A percentile compares a stretch with the other conserved stretches of the same genome.
These are phyloP conservation scores for Solanum bulbocastanum DNA, from an alignment of 257 asterid genomes.

Conservation along the genomic window DNA sequence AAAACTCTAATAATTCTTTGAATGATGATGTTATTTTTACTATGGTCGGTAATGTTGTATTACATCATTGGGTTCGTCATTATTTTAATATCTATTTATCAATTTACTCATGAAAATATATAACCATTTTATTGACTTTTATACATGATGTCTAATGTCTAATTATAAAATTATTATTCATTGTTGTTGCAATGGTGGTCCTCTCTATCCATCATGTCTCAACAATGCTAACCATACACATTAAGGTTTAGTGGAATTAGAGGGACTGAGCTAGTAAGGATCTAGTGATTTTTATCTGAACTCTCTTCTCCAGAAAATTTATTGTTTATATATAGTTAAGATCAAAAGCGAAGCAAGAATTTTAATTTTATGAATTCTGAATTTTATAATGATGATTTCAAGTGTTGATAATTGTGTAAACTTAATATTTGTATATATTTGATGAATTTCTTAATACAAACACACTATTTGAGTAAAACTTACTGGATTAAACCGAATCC, in stretches of 20 bases:
- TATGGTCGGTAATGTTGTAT: not conserved
- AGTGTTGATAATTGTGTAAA: no score
- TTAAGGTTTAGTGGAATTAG: not conserved
- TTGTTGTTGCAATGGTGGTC: not conserved
- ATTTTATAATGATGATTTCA: not conserved
- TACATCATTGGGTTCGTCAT: not conserved
- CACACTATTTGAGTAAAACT: no score
- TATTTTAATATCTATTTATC: not conserved
- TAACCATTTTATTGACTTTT: not conserved
- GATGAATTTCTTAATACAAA: no score
- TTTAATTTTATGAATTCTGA: no score
- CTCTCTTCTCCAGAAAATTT: no score
- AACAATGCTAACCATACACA: not conserved
- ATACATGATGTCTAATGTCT: not conserved
- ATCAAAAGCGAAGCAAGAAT: no score
- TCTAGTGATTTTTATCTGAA: no score
- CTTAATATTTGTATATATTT: no score
- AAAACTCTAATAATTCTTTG: not conserved
- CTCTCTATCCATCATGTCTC: not conserved
- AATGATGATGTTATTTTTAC: not conserved
- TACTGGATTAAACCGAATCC: rapidly evolving
- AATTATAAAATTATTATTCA: not conserved
- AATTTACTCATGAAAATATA: not conserved
- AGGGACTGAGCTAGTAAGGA: not conserved
- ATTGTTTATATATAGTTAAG: no score